A percentile compares a stretch with the other conserved stretches of the same genome.
Evolutionary conservation across 345 rosid species (phyloP).

Genomic region (Camelina sativa): DNA sequence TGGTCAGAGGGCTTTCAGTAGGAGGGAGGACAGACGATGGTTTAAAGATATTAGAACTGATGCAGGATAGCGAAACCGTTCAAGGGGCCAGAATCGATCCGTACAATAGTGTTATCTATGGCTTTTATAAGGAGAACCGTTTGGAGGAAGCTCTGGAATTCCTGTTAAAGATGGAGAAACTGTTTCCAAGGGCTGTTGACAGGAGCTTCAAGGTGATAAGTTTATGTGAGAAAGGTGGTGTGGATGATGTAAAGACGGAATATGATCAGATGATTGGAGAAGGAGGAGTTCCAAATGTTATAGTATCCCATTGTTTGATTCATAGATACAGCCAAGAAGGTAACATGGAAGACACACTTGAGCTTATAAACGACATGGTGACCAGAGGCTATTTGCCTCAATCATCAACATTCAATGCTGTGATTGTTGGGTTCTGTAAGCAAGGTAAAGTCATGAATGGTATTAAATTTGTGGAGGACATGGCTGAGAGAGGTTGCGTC

Average conservation of each 20-base stretch:
- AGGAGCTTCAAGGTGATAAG: constrained; percentile 63
- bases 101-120: constrained; percentile 69
- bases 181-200: constrained; percentile 71
- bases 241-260: constrained; percentile 55
- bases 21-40: constrained; percentile 62
- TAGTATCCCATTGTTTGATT: constrained; percentile 65
- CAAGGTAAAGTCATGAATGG: constrained; percentile 61
- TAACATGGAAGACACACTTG: constrained; percentile 51
- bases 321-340: constrained; percentile 59
- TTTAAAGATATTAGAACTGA: constrained; percentile 68
- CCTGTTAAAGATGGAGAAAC: constrained; percentile 59
- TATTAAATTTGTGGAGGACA: constrained; percentile 64
- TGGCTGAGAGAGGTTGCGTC: constrained; percentile 60
- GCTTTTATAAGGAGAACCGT: constrained; percentile 61
- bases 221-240: constrained; percentile 55
- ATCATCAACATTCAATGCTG: constrained; percentile 58
- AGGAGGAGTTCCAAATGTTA: constrained; percentile 57
- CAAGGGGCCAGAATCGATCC: constrained; percentile 52
- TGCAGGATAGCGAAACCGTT: constrained; percentile 63
- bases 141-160: constrained; percentile 68
- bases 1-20: constrained; percentile 62
- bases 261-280: constrained; percentile 59
- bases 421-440: constrained; percentile 61
- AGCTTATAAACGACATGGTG: constrained; percentile 66
- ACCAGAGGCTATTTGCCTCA: constrained; percentile 51